phyloP scores from a whole-genome alignment of 2,329 filamentous ascomycete species.

The Orbilia quercus region DNA sequence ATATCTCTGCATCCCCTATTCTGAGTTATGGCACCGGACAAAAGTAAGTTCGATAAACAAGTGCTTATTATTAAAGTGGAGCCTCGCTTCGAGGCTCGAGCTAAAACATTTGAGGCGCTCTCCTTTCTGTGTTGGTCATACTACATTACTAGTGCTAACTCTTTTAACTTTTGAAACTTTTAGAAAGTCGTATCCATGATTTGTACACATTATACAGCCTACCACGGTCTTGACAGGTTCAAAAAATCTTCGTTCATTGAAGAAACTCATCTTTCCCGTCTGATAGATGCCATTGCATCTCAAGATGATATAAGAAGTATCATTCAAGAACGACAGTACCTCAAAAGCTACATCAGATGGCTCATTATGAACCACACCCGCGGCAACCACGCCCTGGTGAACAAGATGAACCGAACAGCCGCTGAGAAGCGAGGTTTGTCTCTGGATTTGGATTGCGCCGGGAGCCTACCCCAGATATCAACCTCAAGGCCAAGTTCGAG shows the following conservation, averaged over 20 bases:
- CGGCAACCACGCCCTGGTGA: conserved; percentile 49
- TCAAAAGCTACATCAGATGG: conserved; percentile 54
- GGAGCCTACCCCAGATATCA: neutral
- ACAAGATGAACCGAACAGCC: conserved; percentile 42
- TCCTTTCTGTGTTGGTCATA: neutral
- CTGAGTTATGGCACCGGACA: conserved; percentile 50
- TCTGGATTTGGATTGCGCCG: conserved; percentile 29
- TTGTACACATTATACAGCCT: conserved; percentile 46
- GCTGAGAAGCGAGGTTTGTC: conserved; percentile 28
- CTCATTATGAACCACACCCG: conserved; percentile 55
- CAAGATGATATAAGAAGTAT: conserved; percentile 48
- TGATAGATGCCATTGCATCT: conserved; percentile 44
- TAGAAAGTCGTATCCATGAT: conserved; percentile 54
- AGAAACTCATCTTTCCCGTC: conserved; percentile 39
- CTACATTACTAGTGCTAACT: neutral
- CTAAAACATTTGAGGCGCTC: neutral
- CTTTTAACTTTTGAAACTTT: neutral
- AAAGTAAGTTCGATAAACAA: conserved; percentile 32
- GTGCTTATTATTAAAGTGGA: no score
- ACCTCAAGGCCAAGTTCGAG: conserved; percentile 42
- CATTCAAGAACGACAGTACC: conserved; percentile 40
- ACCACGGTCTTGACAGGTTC: conserved; percentile 50
- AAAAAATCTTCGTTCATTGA: conserved; percentile 53
- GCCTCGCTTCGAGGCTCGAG: neutral
- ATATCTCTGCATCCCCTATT: conserved; percentile 42